Conservation (phyloP, 352 stramenopile genomes). For the Plasmopara muralis region DNA sequence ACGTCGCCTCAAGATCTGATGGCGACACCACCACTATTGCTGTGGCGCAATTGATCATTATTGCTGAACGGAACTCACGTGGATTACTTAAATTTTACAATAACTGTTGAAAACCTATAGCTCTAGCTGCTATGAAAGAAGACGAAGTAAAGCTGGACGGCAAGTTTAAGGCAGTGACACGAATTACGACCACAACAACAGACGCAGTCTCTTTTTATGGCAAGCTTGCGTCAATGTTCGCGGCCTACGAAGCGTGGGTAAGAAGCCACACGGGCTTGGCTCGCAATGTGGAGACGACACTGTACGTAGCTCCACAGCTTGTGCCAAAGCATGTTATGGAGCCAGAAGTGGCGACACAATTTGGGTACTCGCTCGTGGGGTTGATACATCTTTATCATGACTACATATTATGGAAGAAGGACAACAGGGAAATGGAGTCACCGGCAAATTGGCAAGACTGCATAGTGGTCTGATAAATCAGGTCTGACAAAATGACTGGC, state of each 20-base stretch:
- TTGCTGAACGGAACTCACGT: background rate
- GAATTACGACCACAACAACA: conserved; percentile 7
- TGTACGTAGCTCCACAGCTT: conserved; percentile 75
- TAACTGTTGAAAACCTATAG: background rate
- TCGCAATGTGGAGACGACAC: conserved; percentile 68
- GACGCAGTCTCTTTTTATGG: conserved; percentile 1
- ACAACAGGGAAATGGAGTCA: conserved; percentile 13
- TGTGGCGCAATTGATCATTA: conserved; percentile 1
- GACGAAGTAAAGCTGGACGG: conserved; percentile 18
- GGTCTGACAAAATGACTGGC: background rate
- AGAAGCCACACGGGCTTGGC: conserved; percentile 45
- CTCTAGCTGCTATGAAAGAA: conserved; percentile 1
- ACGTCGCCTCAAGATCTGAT: conserved; percentile 14
- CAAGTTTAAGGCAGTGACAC: conserved; percentile 6
- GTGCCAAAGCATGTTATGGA: conserved; percentile 60
- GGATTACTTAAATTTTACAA: background rate
- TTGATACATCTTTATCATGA: conserved; percentile 78
- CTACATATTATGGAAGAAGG: conserved; percentile 69
- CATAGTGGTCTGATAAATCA: background rate
- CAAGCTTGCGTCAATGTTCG: conserved; percentile 24
- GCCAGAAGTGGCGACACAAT: conserved; percentile 61
- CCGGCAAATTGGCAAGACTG: conserved; percentile 23
- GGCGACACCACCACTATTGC: conserved; percentile 11
- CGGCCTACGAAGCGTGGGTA: conserved; percentile 65
- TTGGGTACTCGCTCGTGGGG: conserved; percentile 71